phyloP scores from a whole-genome alignment of 345 rosid genomes.

The Aquilaria yunnanensis region DNA sequence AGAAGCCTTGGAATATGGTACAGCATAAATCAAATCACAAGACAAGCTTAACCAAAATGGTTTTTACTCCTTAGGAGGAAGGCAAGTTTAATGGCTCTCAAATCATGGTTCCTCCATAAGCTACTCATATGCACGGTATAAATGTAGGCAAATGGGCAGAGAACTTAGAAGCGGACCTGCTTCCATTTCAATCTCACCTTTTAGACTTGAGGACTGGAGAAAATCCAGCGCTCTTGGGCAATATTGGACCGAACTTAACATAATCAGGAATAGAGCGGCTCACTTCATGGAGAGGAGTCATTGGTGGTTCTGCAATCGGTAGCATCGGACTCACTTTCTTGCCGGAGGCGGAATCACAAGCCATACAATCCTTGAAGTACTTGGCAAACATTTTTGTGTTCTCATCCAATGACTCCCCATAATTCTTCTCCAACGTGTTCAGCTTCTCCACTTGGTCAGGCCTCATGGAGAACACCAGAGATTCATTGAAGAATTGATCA shows the following conservation, averaged over 20 bases:
- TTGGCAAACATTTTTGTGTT: conserved; percentile 52
- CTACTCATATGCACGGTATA: not conserved
- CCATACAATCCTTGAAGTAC: conserved; percentile 46
- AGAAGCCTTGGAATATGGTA: no score
- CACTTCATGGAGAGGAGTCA: conserved; percentile 52
- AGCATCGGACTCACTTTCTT: conserved; percentile 49
- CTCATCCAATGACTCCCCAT: conserved; percentile 52
- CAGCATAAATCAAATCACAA: not conserved
- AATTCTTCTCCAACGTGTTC: conserved; percentile 46
- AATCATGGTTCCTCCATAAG: no score
- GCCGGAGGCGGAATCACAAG: conserved; percentile 24
- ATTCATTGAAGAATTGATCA: conserved; percentile 55
- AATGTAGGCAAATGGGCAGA: not conserved
- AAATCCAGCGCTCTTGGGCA: conserved; percentile 52
- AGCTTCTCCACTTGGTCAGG: conserved; percentile 56
- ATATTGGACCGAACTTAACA: conserved; percentile 54
- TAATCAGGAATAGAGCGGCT: conserved; percentile 50
- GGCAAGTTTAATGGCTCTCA: no score
- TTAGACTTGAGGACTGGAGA: conserved; percentile 28
- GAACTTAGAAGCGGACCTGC: conserved; percentile 30
- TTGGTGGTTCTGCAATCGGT: conserved; percentile 64
- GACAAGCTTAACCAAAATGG: no score
- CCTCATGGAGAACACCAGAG: conserved; percentile 40
- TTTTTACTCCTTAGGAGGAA: no score
- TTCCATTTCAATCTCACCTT: conserved; percentile 17